phyloP scores from a whole-genome alignment of 441 rosid species.

The Croton laevigatus region DNA sequence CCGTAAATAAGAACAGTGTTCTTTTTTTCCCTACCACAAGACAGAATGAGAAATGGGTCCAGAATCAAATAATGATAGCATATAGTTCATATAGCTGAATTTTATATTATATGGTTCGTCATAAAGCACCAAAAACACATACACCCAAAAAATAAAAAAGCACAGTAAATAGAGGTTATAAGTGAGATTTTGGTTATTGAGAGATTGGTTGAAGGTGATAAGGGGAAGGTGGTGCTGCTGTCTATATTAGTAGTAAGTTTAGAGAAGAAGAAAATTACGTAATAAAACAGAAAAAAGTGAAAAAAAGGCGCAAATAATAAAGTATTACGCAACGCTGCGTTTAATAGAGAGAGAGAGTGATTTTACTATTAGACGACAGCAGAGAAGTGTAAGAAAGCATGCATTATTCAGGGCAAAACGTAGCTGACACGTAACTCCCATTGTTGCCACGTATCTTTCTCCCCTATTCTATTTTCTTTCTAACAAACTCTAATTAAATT shows the following conservation, averaged over 20 bases:
- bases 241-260: too few species aligned
- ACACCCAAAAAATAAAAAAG: too few species aligned
- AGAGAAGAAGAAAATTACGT: neutral
- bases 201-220: too few species aligned
- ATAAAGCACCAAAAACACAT: slow-evolving; percentile 10
- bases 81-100: too few species aligned
- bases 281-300: neutral
- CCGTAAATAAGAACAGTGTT: neutral
- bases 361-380: slow-evolving; percentile 18
- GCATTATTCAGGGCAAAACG: slow-evolving; percentile 29
- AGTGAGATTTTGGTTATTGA: too few species aligned
- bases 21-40: neutral
- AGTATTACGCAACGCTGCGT: neutral
- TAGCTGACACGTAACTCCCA: slow-evolving; percentile 41
- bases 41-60: neutral
- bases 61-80: slow-evolving; percentile 1
- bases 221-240: too few species aligned
- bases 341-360: too few species aligned
- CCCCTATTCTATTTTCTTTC: neutral
- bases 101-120: slow-evolving; percentile 14
- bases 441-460: slow-evolving; percentile 34
- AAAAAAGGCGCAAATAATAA: slow-evolving; percentile 27
- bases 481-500: neutral
- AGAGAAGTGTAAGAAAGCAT: slow-evolving; percentile 28
- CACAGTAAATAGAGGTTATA: too few species aligned